Percentiles rank a stretch among this genome's conserved stretches.
These are phyloP conservation scores for Blechomonas ayalai DNA, from an alignment of 208 protist species.

Conservation along the genomic window DNA sequence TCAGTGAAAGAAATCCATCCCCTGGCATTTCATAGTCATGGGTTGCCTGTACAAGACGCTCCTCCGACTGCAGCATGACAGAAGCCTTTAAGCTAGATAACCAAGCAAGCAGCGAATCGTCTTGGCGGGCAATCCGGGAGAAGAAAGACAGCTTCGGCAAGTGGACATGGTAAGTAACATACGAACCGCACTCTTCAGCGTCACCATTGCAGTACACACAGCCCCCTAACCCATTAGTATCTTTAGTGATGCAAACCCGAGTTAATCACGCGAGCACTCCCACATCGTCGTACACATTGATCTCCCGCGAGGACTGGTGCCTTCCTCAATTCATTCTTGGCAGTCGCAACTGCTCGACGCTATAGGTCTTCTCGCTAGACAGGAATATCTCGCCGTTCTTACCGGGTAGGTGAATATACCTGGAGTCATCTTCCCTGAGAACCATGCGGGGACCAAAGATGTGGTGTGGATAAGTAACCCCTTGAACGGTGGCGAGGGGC, in stretches of 20 bases:
- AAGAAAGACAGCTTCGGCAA: no score
- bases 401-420: constrained; percentile 38
- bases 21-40: constrained; percentile 47
- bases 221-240: no score
- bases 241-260: no score
- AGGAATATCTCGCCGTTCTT: constrained; percentile 41
- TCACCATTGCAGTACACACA: background rate
- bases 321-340: constrained; percentile 1
- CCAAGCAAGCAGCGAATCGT: background rate
- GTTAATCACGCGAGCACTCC: no score
- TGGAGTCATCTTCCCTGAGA: constrained; percentile 18
- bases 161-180: no score
- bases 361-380: constrained; percentile 14
- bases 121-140: background rate
- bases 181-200: constrained; percentile 5
- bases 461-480: constrained; percentile 57
- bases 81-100: background rate
- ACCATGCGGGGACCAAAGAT: constrained; percentile 41
- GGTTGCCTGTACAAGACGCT: constrained; percentile 30
- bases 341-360: constrained; percentile 15
- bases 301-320: no score
- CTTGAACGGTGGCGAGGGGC: constrained; percentile 28
- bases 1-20: constrained; percentile 36
- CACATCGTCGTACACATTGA: no score
- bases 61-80: constrained; percentile 5